These are phyloP conservation scores for Xylaria cubensis DNA, from an alignment of 495 filamentous ascomycete genomes.

Conservation along the genomic window DNA sequence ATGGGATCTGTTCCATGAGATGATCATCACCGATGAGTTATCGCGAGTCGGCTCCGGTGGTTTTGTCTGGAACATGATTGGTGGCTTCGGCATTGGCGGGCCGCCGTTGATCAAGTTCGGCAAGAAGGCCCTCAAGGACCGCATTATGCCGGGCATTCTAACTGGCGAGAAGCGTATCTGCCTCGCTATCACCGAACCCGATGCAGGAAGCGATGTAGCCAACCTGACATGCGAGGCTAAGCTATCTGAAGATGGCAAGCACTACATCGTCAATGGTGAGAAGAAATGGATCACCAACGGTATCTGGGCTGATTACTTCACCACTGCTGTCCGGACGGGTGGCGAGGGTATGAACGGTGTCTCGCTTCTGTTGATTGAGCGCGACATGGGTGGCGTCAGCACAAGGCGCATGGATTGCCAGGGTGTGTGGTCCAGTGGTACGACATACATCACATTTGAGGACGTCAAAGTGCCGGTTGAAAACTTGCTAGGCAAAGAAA, in stretches of 20 bases:
- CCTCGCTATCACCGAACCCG: constrained; percentile 62
- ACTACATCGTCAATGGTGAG: constrained; percentile 99
- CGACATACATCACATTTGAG: constrained; percentile 96
- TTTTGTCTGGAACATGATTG: constrained; percentile 97
- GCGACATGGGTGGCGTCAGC: constrained; percentile 78
- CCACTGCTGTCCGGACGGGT: constrained; percentile 91
- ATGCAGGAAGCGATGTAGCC: constrained; percentile 78
- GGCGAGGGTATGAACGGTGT: constrained; percentile 87
- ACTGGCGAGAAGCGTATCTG: constrained; percentile 96
- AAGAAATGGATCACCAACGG: constrained; percentile 99
- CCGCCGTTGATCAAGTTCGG: constrained; percentile 93
- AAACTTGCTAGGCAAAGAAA: constrained; percentile 96
- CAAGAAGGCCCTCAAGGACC: constrained; percentile 85
- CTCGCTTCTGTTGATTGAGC: constrained; percentile 83
- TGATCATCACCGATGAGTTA: constrained; percentile 92
- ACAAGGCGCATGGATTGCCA: constrained; percentile 98
- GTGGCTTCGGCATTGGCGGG: constrained; percentile 92
- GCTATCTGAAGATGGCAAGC: constrained; percentile 90
- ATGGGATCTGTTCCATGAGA: constrained; percentile 98
- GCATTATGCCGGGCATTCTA: constrained; percentile 77
- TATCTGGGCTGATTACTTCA: constrained; percentile 96
- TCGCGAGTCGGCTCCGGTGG: constrained; percentile 88
- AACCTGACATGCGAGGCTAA: constrained; percentile 95
- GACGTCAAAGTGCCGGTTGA: constrained; percentile 98
- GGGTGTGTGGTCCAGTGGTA: constrained; percentile 93